Evolutionary conservation across 1,139 yeast genomes (phyloP), one percentile per base, ranked within the genome.

Genomic region (Geotrichum phurueaensis): DNA sequence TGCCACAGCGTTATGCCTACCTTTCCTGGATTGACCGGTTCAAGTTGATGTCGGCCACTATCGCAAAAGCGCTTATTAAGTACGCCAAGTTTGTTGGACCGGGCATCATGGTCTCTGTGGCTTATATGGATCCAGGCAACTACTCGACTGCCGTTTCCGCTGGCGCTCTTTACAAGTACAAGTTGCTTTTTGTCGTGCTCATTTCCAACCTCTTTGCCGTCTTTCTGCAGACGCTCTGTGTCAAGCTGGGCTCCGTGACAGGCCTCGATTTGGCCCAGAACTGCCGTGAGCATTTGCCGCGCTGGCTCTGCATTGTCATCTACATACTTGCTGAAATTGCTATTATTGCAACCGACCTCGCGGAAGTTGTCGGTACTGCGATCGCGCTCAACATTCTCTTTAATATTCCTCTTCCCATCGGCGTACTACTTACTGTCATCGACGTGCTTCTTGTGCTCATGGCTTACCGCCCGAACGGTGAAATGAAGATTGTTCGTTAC

Each of bases 291-390:
- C 78, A 82, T 70, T 73, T 87, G 36, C 94, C 94, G 1, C 70
- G 71, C 33, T 83, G 86, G 84, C 67, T 86, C 63, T 85, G 86
- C 66, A 70, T 75, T 62, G 64, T 73, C 0, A 65, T 89, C 3
- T 89, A 89, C 81, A 65, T 86, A 51, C 77, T 87, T 63, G 92
- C 96, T 0, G 96, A 89, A 71, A 78, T 81, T 68, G 95, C 96
- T 39, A 88, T 89, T 62, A 82, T 89, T 58, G 90, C 96, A 0
- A 89, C 96, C 0, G 96, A 89, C 76, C 80, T 89, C 10, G 95
- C 96, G 2, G 96, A 89, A 69, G 96, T 89, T 43, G 87, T 89
- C 60, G 96, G 96, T 68, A 83, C 90, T n/a, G 95, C 96, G 3
- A 84, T 89, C 67, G 94, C 96, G 0, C 76, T 89, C 63, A 87